Percentiles rank a stretch among this genome's conserved stretches.
These are phyloP conservation scores for Trichophyton verrucosum DNA, from an alignment of 2,329 filamentous ascomycete species.

Conservation along the genomic window DNA sequence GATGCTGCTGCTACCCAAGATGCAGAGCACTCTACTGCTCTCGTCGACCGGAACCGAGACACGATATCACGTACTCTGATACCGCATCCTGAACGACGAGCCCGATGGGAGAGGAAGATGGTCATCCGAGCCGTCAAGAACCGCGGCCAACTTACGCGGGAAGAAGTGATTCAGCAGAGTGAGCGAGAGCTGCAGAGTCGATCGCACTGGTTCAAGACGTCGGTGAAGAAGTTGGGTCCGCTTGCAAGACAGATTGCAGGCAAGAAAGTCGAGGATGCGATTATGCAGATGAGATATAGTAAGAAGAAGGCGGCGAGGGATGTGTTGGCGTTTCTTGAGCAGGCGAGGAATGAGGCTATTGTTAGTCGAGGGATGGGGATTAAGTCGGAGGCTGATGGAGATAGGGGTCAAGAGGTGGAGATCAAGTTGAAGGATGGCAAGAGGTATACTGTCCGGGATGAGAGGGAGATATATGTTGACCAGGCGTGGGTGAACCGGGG, in stretches of 20 bases:
- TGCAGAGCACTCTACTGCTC: conserved; percentile 11
- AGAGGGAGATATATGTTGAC: conserved; percentile 75
- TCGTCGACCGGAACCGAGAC: conserved; percentile 34
- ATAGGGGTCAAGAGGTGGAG: neutral
- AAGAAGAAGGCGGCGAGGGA: conserved; percentile 85
- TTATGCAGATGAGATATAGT: conserved; percentile 87
- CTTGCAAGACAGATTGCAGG: conserved; percentile 80
- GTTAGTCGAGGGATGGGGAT: conserved; percentile 77
- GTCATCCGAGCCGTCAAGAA: conserved; percentile 62
- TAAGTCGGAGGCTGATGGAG: conserved; percentile 21
- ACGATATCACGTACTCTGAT: conserved; percentile 55
- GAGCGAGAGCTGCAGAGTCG: conserved; percentile 48
- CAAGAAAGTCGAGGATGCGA: conserved; percentile 87
- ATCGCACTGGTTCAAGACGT: conserved; percentile 67
- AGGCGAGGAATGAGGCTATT: conserved; percentile 69
- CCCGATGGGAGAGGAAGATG: conserved; percentile 72
- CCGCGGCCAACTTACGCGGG: conserved; percentile 53
- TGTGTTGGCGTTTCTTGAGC: conserved; percentile 63
- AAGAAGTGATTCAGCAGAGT: conserved; percentile 55
- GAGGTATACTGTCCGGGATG: conserved; percentile 57
- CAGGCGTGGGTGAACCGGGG: conserved; percentile 87
- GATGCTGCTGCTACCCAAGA: conserved; percentile 5
- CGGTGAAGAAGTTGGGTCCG: conserved; percentile 79
- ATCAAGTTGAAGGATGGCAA: conserved; percentile 52
- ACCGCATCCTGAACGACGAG: conserved; percentile 58